A percentile compares a stretch with the other conserved stretches of the same genome.
phyloP scores from a whole-genome alignment of 441 rosid species.

The Erysimum cheiri region DNA sequence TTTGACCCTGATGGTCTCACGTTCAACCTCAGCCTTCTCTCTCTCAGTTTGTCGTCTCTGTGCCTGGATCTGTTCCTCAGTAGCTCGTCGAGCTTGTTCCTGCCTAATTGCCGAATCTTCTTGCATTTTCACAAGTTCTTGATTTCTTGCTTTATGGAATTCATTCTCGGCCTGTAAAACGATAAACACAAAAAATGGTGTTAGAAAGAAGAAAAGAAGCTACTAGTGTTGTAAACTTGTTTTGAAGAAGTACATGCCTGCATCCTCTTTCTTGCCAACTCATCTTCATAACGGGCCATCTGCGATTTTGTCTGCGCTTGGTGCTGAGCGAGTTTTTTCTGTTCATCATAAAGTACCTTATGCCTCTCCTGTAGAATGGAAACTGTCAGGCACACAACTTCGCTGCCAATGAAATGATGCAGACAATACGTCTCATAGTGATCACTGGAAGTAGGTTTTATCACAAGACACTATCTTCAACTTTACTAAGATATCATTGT shows the following conservation, averaged over 20 bases:
- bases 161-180: slow-evolving; percentile 87
- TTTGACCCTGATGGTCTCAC: slow-evolving; percentile 91
- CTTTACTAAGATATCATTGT: slow-evolving; percentile 4
- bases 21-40: slow-evolving; percentile 97
- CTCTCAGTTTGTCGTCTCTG: slow-evolving; percentile 90
- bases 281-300: slow-evolving; percentile 95
- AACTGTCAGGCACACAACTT: slow-evolving; percentile 32
- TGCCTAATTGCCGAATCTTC: slow-evolving; percentile 92
- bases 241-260: slow-evolving; percentile 62
- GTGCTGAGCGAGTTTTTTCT: slow-evolving; percentile 84
- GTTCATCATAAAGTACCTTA: slow-evolving; percentile 91
- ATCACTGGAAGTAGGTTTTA: slow-evolving; percentile 36
- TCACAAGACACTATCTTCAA: slow-evolving; percentile 16
- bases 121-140: slow-evolving; percentile 92
- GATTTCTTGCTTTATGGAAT: slow-evolving; percentile 83
- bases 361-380: slow-evolving; percentile 78
- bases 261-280: slow-evolving; percentile 95
- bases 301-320: slow-evolving; percentile 96
- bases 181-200: slow-evolving; percentile 23
- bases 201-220: slow-evolving; percentile 22
- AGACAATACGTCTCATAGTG: slow-evolving; percentile 17
- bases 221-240: background rate
- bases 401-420: slow-evolving; percentile 33
- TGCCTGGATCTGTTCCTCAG: slow-evolving; percentile 98
- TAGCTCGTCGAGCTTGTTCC: slow-evolving; percentile 93